These are phyloP conservation scores for Leavenworthia alabamica DNA, from an alignment of 345 rosid species.

Conservation along the genomic window DNA sequence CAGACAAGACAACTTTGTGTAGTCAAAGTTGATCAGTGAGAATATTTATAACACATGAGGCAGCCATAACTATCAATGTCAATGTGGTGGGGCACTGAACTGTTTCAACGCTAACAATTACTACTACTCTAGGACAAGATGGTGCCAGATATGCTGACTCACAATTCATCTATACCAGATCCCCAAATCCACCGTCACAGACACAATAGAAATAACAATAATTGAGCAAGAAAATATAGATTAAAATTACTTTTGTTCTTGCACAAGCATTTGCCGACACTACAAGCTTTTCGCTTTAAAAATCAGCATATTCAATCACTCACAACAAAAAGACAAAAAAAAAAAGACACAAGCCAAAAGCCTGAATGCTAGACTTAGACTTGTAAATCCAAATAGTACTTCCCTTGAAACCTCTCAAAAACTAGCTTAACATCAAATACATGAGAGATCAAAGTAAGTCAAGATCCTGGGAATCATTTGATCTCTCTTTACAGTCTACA, in stretches of 20 bases:
- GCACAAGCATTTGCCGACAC: conserved; percentile 21
- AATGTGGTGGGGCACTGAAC: conserved; percentile 18
- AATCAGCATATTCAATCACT: conserved; percentile 22
- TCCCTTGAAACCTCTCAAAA: conserved; percentile 20
- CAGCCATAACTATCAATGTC: neutral
- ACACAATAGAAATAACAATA: neutral
- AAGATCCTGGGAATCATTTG: conserved; percentile 6
- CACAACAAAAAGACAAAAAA: neutral
- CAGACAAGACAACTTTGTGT: neutral
- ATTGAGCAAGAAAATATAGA: conserved; percentile 2
- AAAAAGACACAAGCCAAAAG: conserved; percentile 7
- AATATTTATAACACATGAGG: neutral
- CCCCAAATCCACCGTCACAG: neutral
- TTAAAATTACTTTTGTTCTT: neutral
- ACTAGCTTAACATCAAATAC: conserved; percentile 28
- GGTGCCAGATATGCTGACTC: conserved; percentile 6
- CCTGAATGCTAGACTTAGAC: conserved; percentile 17
- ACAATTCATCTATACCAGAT: conserved; percentile 11
- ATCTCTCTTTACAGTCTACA: conserved; percentile 29
- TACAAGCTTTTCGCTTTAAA: conserved; percentile 29
- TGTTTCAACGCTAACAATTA: conserved; percentile 16
- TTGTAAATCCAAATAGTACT: conserved; percentile 19
- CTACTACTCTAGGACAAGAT: conserved; percentile 18
- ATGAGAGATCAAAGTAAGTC: conserved; percentile 26
- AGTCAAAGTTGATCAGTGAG: neutral